Conservation (phyloP, 352 stramenopile genomes). For the Globisporangium polare region DNA sequence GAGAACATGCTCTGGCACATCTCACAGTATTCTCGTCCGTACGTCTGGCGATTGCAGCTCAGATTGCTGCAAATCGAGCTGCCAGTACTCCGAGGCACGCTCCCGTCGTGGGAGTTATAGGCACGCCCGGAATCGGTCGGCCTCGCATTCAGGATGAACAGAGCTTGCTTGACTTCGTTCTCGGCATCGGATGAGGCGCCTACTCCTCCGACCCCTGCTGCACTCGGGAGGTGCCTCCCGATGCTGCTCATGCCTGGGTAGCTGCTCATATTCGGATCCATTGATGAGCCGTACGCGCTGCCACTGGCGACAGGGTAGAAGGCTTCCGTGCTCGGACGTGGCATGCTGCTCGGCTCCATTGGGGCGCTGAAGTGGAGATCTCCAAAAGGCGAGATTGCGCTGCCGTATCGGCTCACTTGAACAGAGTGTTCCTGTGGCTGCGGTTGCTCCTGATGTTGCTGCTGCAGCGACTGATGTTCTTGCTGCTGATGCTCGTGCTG, state of each 20-base stretch:
- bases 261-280: neutral
- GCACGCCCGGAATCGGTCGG: slow-evolving; percentile 5
- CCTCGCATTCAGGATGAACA: slow-evolving; percentile 23
- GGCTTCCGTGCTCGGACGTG: slow-evolving; percentile 5
- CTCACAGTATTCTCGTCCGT: slow-evolving; percentile 55
- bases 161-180: slow-evolving; percentile 26
- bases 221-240: neutral
- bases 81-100: neutral
- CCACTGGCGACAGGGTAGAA: slow-evolving; percentile 5
- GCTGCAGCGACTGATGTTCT: neutral
- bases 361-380: slow-evolving; percentile 10
- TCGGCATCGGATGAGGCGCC: slow-evolving; percentile 14
- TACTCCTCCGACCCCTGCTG: neutral
- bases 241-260: neutral
- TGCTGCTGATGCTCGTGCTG: neutral
- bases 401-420: slow-evolving; percentile 9
- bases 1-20: slow-evolving; percentile 58
- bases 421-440: slow-evolving; percentile 17
- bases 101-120: slow-evolving; percentile 18
- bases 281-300: neutral
- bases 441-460: slow-evolving; percentile 14
- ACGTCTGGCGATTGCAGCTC: slow-evolving; percentile 52
- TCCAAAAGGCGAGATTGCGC: slow-evolving; percentile 4
- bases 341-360: neutral
- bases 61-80: slow-evolving; percentile 39